Base-by-base conservation (phyloP, 2,329 filamentous ascomycete species). In the Aspergillus sp. region DNA sequence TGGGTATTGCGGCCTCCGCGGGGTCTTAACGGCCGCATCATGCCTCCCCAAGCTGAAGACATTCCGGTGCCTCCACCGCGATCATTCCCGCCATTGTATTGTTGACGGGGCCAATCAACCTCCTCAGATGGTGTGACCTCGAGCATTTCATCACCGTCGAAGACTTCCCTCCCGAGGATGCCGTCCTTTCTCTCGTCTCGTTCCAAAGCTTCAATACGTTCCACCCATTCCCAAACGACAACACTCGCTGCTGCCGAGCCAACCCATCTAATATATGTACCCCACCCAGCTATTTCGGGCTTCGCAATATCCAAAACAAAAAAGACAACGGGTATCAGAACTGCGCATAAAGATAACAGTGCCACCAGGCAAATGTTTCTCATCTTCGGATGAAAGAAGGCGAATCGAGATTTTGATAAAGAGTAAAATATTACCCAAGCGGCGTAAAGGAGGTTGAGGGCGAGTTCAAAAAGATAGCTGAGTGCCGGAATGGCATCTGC, bases 161-260 rank as follows among this genome's bases (percentile, higher is more conserved):
- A 96, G 0, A 97, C 87, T 70, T 97, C 93, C 62, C 93, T 82
- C 3, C 93, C 93, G 1, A 97, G 77, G 55, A 97, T 96, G 0
- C 93, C 93, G 66, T 96, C 92, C 75, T 96, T 96, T 75, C 93
- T 91, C 72, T 96, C 92, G 73, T 96, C 92, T 64, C 93, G 86
- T 77, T 97, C 93, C 60, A 96, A 75, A 0, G 92, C 91, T 73
- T 97, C 93, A 49, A 97, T 97, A 24, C 93, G 85, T 74, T 97
- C 93, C 3, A 97, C 93, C 93, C 93, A 97, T 74, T 97, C 93
- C 93, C 93, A 97, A 2, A 97, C 93, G 21, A 96, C 90, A n/a
- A 96, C 93, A 75, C 91, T 96, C 27, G 93, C 93, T 1, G 92
- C 92, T 0, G 93, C 92, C 1, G 92, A 92, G 48, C 93, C 93